Evolutionary conservation across 805 yeast species (phyloP).

Genomic region (Kodamaea nitidulidarum): DNA sequence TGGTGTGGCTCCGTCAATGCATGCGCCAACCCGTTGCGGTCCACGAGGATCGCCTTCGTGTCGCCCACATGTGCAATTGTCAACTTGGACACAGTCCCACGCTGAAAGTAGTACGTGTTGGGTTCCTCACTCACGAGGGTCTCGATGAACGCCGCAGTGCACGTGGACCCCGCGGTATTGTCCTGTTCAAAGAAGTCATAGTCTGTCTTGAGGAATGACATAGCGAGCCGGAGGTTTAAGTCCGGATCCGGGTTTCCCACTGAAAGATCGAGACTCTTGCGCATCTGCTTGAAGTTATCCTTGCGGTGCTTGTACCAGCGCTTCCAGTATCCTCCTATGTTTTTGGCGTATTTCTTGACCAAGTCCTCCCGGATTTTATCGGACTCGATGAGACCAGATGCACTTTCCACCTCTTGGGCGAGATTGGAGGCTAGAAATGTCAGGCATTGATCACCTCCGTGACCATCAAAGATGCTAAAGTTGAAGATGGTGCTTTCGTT

Average conservation of each 20-base stretch:
- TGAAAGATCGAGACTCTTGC: conserved; percentile 12
- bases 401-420: conserved; percentile 47
- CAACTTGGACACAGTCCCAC: conserved; percentile 61
- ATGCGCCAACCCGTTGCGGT: conserved; percentile 73
- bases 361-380: conserved; percentile 37
- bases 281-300: conserved; percentile 26
- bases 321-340: conserved; percentile 84
- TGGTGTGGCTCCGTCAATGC: conserved; percentile 79
- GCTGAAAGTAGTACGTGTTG: conserved; percentile 51
- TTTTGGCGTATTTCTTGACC: conserved; percentile 49
- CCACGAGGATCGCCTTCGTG: conserved; percentile 82
- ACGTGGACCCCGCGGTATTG: conserved; percentile 62
- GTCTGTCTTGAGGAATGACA: conserved; percentile 66
- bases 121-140: conserved; percentile 36
- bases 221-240: conserved; percentile 53
- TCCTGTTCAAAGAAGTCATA: conserved; percentile 46
- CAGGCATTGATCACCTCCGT: conserved; percentile 82
- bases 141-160: conserved; percentile 61
- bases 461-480: conserved; percentile 87
- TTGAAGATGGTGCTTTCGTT: conserved; percentile 40
- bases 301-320: conserved; percentile 55
- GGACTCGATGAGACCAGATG: conserved; percentile 22
- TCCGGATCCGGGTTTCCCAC: conserved; percentile 42
- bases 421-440: conserved; percentile 54
- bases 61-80: conserved; percentile 92